Conservation (phyloP, 441 rosid species). For the Breynia disticha region DNA sequence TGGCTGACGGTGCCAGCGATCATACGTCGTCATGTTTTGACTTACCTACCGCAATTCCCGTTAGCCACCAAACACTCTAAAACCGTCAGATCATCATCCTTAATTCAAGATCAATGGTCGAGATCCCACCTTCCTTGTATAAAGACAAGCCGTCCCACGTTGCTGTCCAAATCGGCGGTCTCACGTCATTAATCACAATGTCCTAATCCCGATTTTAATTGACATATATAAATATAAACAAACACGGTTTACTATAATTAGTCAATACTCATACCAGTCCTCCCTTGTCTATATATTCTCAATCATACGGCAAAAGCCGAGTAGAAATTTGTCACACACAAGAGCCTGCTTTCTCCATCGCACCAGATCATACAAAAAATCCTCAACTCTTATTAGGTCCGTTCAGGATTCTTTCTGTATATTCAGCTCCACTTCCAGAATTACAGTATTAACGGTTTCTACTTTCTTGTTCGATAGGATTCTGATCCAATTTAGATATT, state of each 20-base stretch:
- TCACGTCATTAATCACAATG: neutral
- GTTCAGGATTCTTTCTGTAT: no score
- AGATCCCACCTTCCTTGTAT: neutral
- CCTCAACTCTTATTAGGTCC: no score
- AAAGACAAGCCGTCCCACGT: neutral
- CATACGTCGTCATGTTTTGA: neutral
- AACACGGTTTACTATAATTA: neutral
- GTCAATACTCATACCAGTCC: neutral
- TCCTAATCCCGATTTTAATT: neutral
- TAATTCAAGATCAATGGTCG: neutral
- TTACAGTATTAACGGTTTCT: no score
- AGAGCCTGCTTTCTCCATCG: no score
- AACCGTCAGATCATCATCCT: neutral
- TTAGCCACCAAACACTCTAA: neutral
- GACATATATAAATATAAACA: neutral
- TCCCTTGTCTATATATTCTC: no score
- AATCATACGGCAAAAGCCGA: no score
- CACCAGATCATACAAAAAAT: no score
- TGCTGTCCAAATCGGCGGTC: neutral
- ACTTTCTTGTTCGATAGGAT: no score
- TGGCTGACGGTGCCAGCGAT: conserved; percentile 4
- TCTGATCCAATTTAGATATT: neutral
- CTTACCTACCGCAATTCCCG: conserved; percentile 10
- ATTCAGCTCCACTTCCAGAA: no score
- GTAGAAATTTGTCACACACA: no score